These are phyloP conservation scores for Ganoderma leucocontextum DNA, from an alignment of 1,284 basidiomycete genomes.

Conservation along the genomic window DNA sequence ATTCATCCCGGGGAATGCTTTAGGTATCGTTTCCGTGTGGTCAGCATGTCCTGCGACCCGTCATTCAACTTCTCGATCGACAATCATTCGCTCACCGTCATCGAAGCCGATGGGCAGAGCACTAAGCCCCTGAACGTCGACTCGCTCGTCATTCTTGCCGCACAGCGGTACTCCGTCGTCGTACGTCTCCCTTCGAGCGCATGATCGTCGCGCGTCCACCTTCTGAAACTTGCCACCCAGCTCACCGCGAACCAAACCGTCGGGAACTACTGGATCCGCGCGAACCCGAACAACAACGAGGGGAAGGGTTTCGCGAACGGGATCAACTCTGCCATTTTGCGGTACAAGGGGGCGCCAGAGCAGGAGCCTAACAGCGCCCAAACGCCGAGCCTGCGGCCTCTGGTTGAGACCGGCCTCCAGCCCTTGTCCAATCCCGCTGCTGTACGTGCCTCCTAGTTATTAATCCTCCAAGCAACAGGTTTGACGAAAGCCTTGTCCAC, in stretches of 20 bases:
- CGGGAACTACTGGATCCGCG: constrained; percentile 51
- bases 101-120: constrained; percentile 58
- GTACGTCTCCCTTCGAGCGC: constrained; percentile 14
- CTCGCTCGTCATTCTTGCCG: constrained; percentile 46
- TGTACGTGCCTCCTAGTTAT: constrained; percentile 8
- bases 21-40: constrained; percentile 48
- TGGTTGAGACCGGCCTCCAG: constrained; percentile 40
- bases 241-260: constrained; percentile 43
- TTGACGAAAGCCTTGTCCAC: background rate
- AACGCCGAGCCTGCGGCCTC: constrained; percentile 27
- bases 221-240: constrained; percentile 4
- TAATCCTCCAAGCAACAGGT: background rate
- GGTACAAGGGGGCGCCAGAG: constrained; percentile 45
- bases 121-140: constrained; percentile 49
- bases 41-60: constrained; percentile 53
- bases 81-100: constrained; percentile 52
- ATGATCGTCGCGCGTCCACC: background rate
- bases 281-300: constrained; percentile 43
- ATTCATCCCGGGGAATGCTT: background rate
- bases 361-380: constrained; percentile 52
- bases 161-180: constrained; percentile 43
- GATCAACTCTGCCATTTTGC: constrained; percentile 43
- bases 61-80: constrained; percentile 47
- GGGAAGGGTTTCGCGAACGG: constrained; percentile 43
- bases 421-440: constrained; percentile 21